phyloP scores from a whole-genome alignment of 2,329 filamentous ascomycete species.

The Paecilomyces niveus region DNA sequence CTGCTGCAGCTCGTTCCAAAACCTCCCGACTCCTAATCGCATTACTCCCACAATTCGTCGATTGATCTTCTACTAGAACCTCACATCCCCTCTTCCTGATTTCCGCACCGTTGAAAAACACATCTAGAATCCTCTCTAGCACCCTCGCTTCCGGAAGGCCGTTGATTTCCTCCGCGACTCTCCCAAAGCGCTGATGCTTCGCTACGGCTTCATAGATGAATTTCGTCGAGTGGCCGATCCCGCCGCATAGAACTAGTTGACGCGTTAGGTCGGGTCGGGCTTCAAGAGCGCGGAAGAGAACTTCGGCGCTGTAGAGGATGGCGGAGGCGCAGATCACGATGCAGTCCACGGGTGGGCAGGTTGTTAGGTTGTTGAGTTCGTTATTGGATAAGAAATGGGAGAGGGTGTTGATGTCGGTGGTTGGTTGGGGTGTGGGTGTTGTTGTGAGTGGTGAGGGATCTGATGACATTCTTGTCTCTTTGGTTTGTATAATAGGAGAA shows the following conservation, averaged over 20 bases:
- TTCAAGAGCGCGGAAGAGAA: conserved; percentile 27
- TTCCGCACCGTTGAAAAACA: neutral
- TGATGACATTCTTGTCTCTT: neutral
- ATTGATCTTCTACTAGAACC: neutral
- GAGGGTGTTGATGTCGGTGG: conserved; percentile 22
- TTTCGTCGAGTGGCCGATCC: conserved; percentile 40
- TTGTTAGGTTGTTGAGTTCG: conserved; percentile 9
- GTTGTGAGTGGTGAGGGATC: neutral
- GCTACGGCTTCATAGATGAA: conserved; percentile 36
- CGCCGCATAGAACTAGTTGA: conserved; percentile 37
- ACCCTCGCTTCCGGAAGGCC: neutral
- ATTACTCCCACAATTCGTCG: neutral
- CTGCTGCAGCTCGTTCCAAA: neutral
- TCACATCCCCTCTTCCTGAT: neutral
- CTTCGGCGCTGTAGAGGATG: conserved; percentile 28
- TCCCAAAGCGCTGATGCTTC: conserved; percentile 17
- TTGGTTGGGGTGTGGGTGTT: conserved; percentile 2
- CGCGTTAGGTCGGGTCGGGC: conserved; percentile 21
- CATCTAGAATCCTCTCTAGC: neutral
- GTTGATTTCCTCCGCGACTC: conserved; percentile 5
- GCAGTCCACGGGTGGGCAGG: conserved; percentile 22
- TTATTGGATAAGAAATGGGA: conserved; percentile 21
- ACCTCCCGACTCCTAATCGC: neutral
- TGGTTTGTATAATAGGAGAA: neutral
- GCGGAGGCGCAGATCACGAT: conserved; percentile 36